Base-by-base conservation (phyloP, 495 filamentous ascomycete genomes). In the Thozetella sp. region DNA sequence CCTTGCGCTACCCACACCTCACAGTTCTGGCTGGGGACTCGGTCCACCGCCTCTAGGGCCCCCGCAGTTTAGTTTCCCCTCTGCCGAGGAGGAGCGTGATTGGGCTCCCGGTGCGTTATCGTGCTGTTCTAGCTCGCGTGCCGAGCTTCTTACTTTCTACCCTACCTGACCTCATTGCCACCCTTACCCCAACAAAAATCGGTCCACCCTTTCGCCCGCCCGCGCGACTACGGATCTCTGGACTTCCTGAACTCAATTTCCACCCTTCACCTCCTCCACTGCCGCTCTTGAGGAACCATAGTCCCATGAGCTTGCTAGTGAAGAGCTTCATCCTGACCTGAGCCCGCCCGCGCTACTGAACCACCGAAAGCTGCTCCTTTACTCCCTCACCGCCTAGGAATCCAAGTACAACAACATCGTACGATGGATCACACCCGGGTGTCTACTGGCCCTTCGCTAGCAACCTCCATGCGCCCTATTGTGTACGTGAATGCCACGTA, bases 121-220 rank as follows among this genome's bases (percentile, higher is more conserved):
- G n/a, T 37, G 30, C 43, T 20, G 11, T 48, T 3, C 43, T 20
- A 48, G 43, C 20, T 48, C 43, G 43, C 43, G 43, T 48, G 43
- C 43, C 43, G 11, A 48, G 43, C 43, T 48, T 19, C 43, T 48
- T 15, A n/a, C 43, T 48, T n/a, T 13, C 20, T 11, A 10, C 43
- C 12, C 4, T 48, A n/a, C 43, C 20, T 48, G 43, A 48, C 43
- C 43, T 48, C 43, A 48, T 48, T 48, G 43, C 43, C 43, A 48
- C 43, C 43, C 43, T 48, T 19, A 10, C 43, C 43, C 43, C 43
- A 48, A 48, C 43, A 48, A 48, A 48, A 48, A 48, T 3, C n/a
- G 10, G 9, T 4, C 43, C 11, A 9, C 43, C 11, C 20, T 19
- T 48, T 19, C n/a, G 12, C 43, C 43, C 43, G 11, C n/a, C n/a